Conservation (phyloP, 495 filamentous ascomycete species). For the Podospora tetraspora region DNA sequence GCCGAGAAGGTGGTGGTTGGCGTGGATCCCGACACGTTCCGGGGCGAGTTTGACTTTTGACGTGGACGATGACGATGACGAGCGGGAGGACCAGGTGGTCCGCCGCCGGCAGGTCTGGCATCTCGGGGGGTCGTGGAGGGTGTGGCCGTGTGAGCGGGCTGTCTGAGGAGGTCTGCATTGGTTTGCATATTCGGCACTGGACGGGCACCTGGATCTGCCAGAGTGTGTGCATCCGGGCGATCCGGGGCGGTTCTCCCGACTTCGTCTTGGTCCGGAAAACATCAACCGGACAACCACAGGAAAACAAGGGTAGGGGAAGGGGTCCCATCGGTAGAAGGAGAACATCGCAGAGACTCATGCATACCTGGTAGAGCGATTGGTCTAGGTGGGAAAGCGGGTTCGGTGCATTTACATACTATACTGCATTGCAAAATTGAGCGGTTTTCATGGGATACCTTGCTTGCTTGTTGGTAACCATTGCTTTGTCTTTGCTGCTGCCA, state of each 20-base stretch:
- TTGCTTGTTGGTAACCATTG: background rate
- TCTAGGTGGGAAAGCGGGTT: background rate
- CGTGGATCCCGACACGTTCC: conserved; percentile 87
- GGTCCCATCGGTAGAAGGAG: background rate
- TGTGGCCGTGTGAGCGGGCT: conserved; percentile 13
- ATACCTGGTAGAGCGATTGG: background rate
- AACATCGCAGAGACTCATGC: background rate
- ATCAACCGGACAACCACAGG: background rate
- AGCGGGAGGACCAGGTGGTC: background rate
- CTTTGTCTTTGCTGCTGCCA: background rate
- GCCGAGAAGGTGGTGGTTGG: conserved; percentile 79
- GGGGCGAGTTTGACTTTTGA: conserved; percentile 55
- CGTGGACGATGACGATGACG: conserved; percentile 24
- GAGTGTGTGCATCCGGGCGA: background rate
- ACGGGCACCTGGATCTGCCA: background rate
- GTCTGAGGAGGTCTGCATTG: background rate
- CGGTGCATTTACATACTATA: background rate
- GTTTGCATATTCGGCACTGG: too few relatives aligned
- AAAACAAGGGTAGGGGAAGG: background rate
- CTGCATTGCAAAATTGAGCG: background rate
- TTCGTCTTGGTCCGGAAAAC: background rate
- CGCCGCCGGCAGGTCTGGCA: conserved; percentile 12
- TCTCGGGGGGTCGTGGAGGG: conserved; percentile 11
- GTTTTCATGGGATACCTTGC: background rate
- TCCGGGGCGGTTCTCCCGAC: background rate